These are phyloP conservation scores for Pseudocercospora eumusae DNA, from an alignment of 2,329 filamentous ascomycete genomes.

Conservation along the genomic window DNA sequence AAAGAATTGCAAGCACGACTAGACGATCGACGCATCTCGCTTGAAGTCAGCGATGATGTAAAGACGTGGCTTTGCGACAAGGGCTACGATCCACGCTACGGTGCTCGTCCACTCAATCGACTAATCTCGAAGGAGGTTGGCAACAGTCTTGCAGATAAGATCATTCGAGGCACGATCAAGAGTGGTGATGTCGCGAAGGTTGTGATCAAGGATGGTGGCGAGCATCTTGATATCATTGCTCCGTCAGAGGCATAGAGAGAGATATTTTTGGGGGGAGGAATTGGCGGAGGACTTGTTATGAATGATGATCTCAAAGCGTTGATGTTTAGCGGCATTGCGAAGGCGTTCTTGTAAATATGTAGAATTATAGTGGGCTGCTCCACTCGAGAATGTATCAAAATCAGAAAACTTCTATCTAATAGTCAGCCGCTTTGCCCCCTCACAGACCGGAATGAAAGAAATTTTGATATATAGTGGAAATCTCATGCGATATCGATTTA, in stretches of 20 bases:
- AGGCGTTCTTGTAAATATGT: background rate
- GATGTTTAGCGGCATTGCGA: background rate
- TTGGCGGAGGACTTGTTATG: background rate
- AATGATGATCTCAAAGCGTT: background rate
- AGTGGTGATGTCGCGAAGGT: slow-evolving; percentile 73
- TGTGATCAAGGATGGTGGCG: slow-evolving; percentile 61
- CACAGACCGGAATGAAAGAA: too few relatives aligned
- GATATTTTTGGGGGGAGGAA: background rate
- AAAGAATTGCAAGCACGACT: slow-evolving; percentile 79
- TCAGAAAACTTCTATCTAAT: background rate
- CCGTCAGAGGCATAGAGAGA: background rate
- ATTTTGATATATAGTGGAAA: too few relatives aligned
- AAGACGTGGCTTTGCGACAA: slow-evolving; percentile 84
- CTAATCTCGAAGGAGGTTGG: slow-evolving; percentile 88
- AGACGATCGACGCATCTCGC: slow-evolving; percentile 78
- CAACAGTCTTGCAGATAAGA: slow-evolving; percentile 84
- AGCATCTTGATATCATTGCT: slow-evolving; percentile 37
- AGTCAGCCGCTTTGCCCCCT: too few relatives aligned
- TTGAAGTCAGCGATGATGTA: slow-evolving; percentile 70
- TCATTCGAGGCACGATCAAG: slow-evolving; percentile 81
- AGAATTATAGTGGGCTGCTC: background rate
- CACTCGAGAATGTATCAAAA: background rate
- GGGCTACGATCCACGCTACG: slow-evolving; percentile 89
- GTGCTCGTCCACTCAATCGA: slow-evolving; percentile 85
- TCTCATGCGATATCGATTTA: background rate